A percentile compares a stretch with the other conserved stretches of the same genome.
Conservation (phyloP, 1,284 basidiomycete genomes). For the Cystobasidium sp. region DNA sequence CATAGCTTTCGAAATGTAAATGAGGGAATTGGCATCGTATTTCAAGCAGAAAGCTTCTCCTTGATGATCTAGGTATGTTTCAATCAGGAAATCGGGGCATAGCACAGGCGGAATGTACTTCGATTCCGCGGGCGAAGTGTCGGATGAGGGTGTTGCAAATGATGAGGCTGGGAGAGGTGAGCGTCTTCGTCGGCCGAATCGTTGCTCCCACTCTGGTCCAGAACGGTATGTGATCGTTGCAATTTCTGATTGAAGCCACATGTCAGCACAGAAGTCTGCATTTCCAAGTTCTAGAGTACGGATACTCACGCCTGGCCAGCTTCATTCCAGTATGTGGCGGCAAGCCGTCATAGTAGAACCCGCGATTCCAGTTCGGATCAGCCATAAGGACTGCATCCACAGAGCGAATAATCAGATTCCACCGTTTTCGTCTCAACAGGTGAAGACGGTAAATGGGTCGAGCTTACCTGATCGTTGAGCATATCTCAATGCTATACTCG, state of each 20-base stretch:
- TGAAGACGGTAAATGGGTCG: background rate
- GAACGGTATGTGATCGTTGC: slow-evolving; percentile 99
- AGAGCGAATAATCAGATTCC: slow-evolving; percentile 6
- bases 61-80: slow-evolving; percentile 98
- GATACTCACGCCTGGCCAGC: slow-evolving; percentile 81
- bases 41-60: slow-evolving; percentile 86
- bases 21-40: slow-evolving; percentile 98
- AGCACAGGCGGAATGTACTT: slow-evolving; percentile 62
- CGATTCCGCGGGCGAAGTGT: slow-evolving; percentile 54
- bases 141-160: slow-evolving; percentile 56
- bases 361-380: slow-evolving; percentile 98
- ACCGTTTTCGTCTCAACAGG: background rate
- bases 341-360: slow-evolving; percentile 93
- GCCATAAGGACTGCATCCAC: slow-evolving; percentile 83
- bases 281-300: background rate
- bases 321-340: slow-evolving; percentile 99
- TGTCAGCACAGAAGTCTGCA: slow-evolving; percentile 12
- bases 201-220: slow-evolving; percentile 97
- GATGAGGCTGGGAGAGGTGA: slow-evolving; percentile 41
- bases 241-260: slow-evolving; percentile 68
- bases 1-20: slow-evolving; percentile 99
- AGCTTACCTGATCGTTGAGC: slow-evolving; percentile 72
- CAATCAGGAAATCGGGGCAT: slow-evolving; percentile 97
- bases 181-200: slow-evolving; percentile 82
- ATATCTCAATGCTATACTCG: slow-evolving; percentile 92